Evolutionary conservation across 768 basidiomycete genomes (phyloP), one percentile per base, ranked within the genome.

Genomic region (Mycena vitilis): DNA sequence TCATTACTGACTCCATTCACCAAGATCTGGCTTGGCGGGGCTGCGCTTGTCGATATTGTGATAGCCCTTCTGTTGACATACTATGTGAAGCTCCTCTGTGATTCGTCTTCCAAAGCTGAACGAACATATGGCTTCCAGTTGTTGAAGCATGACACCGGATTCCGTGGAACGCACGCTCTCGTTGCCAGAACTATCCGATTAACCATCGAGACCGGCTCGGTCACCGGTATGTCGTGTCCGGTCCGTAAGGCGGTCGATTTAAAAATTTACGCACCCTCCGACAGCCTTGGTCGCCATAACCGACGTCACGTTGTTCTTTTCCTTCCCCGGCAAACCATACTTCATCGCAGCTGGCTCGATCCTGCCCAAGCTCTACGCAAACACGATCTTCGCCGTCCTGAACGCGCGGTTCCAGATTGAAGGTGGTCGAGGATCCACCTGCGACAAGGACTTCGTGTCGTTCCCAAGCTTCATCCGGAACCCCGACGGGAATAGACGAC

Each of bases 331-430:
- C 7, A n/a, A 16, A 40, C 37, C 54, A 1, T 56, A 56, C 38
- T 56, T 56, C 34, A 40, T 56, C 22, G 15, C 54, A 8, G 54
- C 38, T 5, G 54, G 54, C 16, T 34, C 22, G 6, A 12, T 56
- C 9, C 54, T 56, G n/a, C 54, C 54, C 5, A 56, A 56, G 15
- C 54, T 56, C 38, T 56, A 56, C 12, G 54, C 38, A 0, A 56
- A 56, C 38, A 56, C 54, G n/a, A 56, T 56, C 12, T 56, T 56
- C 38, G 54, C 54, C 54, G 38, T 56, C 36, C 37, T 56, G 12
- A 56, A 56, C 20, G 38, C 54, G 20, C 54, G 54, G 5, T 18
- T 56, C 38, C 54, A 56, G 38, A 56, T 56, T 8, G 4, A 23
- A 12, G 54, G 54, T 22, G 54, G 38, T 18, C 54, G 54, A 13